Evolutionary conservation across 2,329 filamentous ascomycete genomes (phyloP).

Genomic region (Polytolypa hystricis): DNA sequence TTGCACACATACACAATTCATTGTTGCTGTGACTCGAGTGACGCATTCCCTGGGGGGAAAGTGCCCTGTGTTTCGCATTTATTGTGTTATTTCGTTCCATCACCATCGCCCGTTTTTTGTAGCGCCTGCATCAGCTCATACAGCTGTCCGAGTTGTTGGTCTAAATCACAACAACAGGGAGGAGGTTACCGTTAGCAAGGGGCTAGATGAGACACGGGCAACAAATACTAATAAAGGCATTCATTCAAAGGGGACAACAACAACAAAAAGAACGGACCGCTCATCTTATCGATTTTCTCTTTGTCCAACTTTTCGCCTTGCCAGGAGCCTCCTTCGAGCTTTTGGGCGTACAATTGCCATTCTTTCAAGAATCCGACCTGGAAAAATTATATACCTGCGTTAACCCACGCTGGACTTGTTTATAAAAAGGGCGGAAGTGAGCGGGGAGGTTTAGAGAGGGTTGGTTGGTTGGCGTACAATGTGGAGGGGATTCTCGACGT

Average conservation of each 20-base stretch:
- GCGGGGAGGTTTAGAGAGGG: neutral
- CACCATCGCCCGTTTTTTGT: constrained; percentile 36
- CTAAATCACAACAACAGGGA: too few relatives aligned
- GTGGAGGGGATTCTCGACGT: constrained; percentile 82
- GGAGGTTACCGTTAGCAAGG: neutral
- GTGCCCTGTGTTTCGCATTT: too few relatives aligned
- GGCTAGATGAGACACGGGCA: neutral
- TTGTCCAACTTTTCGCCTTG: constrained; percentile 72
- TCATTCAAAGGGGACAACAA: constrained; percentile 1
- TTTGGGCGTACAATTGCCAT: constrained; percentile 92
- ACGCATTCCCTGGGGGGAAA: too few relatives aligned
- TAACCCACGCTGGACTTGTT: too few relatives aligned
- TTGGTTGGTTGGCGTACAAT: constrained; percentile 50
- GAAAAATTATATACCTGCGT: neutral
- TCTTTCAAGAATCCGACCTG: constrained; percentile 92
- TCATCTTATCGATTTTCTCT: constrained; percentile 84
- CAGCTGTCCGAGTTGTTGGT: constrained; percentile 85
- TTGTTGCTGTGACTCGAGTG: too few relatives aligned
- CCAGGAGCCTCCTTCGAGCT: constrained; percentile 81
- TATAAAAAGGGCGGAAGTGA: too few relatives aligned
- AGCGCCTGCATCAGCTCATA: constrained; percentile 91
- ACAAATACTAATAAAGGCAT: constrained; percentile 8
- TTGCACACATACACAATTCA: too few relatives aligned
- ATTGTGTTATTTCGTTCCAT: constrained; percentile 7
- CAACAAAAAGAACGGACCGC: constrained; percentile 49